A percentile compares a stretch with the other conserved stretches of the same genome.
phyloP scores from a whole-genome alignment of 345 rosid species.

The rapeseed (Brassica napus) region DNA sequence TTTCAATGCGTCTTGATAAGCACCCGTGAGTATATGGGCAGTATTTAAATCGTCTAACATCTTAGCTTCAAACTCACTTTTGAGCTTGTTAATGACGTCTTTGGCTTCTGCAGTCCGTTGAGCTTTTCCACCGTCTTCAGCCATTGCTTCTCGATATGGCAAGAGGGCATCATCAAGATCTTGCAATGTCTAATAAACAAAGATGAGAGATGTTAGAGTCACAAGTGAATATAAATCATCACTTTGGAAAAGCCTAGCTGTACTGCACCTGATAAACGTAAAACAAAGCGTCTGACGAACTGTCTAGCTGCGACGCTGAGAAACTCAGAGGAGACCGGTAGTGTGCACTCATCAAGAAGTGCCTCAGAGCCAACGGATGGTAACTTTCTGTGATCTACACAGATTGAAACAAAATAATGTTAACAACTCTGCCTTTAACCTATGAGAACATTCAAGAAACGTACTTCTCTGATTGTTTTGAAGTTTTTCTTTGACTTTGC shows the following conservation, averaged over 20 bases:
- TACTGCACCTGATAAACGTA: constrained; percentile 77
- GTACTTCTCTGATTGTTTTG: constrained; percentile 72
- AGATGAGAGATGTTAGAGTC: neutral
- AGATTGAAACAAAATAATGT: neutral
- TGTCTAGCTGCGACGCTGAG: constrained; percentile 59
- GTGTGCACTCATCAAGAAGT: constrained; percentile 81
- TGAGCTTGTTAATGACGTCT: constrained; percentile 53
- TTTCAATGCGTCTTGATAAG: constrained; percentile 80
- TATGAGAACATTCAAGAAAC: neutral
- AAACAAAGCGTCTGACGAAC: constrained; percentile 67
- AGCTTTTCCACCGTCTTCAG: constrained; percentile 43
- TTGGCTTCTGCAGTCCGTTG: constrained; percentile 52
- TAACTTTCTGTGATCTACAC: constrained; percentile 66
- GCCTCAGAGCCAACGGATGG: constrained; percentile 81
- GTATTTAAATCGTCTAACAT: constrained; percentile 85
- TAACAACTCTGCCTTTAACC: neutral
- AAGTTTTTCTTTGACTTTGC: constrained; percentile 74
- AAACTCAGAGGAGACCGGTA: constrained; percentile 85
- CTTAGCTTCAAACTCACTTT: constrained; percentile 60
- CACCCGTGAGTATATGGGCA: constrained; percentile 73
- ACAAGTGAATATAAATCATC: neutral
- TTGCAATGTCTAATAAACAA: constrained; percentile 59
- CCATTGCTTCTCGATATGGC: constrained; percentile 46
- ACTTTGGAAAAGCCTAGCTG: neutral
- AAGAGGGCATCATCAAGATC: constrained; percentile 68